A percentile compares a stretch with the other conserved stretches of the same genome.
These are phyloP conservation scores for Cryptosporidium tyzzeri DNA, from an alignment of 169 alveolate species.

Conservation along the genomic window DNA sequence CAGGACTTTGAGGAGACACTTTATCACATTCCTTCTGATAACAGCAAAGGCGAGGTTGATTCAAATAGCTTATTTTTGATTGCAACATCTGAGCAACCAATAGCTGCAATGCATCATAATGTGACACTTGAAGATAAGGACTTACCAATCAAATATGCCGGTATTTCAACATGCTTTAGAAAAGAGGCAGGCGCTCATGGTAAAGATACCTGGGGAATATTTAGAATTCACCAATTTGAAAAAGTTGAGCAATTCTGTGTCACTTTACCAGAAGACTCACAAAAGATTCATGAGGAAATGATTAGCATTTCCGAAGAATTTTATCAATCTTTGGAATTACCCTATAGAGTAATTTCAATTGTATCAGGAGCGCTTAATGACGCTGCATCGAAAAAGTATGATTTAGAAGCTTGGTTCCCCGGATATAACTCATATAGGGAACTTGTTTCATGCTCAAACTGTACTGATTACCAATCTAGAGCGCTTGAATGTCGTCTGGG, in stretches of 20 bases:
- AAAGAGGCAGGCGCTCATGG: constrained; percentile 99
- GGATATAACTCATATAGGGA: constrained; percentile 96
- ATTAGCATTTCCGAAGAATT: constrained; percentile 95
- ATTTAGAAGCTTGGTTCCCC: constrained; percentile 99
- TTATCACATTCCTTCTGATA: constrained; percentile 85
- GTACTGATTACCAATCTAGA: constrained; percentile 98
- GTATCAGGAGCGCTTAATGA: constrained; percentile 99
- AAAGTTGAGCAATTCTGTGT: constrained; percentile 98
- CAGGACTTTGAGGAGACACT: constrained; percentile 97
- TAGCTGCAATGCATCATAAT: constrained; percentile 94
- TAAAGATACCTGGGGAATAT: constrained; percentile 98
- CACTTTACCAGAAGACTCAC: constrained; percentile 93
- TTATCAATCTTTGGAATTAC: constrained; percentile 93
- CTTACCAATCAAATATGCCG: constrained; percentile 95
- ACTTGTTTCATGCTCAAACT: constrained; percentile 98
- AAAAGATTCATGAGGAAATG: constrained; percentile 93
- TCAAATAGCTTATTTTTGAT: constrained; percentile 91
- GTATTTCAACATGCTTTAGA: constrained; percentile 97
- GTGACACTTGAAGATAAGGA: constrained; percentile 85
- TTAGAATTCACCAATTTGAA: constrained; percentile 99
- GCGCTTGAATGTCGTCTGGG: constrained; percentile 88
- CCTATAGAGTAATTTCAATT: constrained; percentile 96
- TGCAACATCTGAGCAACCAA: constrained; percentile 99
- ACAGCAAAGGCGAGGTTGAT: constrained; percentile 47
- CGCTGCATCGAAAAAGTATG: constrained; percentile 99